Base-by-base conservation (phyloP, 768 basidiomycete genomes). In the Boletus rubescentipes region DNA sequence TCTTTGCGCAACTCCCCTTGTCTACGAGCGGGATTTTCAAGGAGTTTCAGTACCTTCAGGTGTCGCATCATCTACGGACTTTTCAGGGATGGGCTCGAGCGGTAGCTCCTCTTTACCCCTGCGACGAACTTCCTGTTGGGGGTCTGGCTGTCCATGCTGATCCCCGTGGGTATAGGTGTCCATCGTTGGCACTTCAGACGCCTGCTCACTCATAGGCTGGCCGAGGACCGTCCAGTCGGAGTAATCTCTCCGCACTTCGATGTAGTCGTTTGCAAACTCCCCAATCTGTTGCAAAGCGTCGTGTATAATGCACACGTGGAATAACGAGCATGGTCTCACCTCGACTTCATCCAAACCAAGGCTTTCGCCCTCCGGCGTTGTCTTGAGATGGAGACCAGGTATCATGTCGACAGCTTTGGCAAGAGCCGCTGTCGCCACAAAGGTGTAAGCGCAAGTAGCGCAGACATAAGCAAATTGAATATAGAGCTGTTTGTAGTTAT, bases 401-500 rank as follows among this genome's bases (percentile, higher is more conserved):
- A 84, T 76, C 4, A 75, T 11, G 57, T 87, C 80, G 44, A 87
- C 61, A 15, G 52, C 66, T 66, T 85, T 86, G 14, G 79, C 83
- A n/a, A 87, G 67, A 8, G 78, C 56, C 0, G 84, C 84, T 9
- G 87, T 87, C 39, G 79, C 75, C 48, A 81, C 79, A 59, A 86
- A 85, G 32, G 80, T 77, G 61, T 87, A 90, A 11, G 66, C 74
- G 56, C 77, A 79, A 35, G 77, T 73, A 39, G 85, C 83, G 56
- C 75, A 77, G 43, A 86, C 74, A 58, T 86, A 87, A 7, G 79
- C 79, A 52, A 92, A 73, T 53, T 93, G 90, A 61, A 85, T 87
- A 59, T 89, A 89, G 20, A 94, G 77, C 61, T 91, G 90, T 61
- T 85, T 85, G 80, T 82, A 91, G 70, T 87, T 77, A 48, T 79